Base-by-base conservation (phyloP, 2,329 filamentous ascomycete species). In the Lecanicillium sp. region DNA sequence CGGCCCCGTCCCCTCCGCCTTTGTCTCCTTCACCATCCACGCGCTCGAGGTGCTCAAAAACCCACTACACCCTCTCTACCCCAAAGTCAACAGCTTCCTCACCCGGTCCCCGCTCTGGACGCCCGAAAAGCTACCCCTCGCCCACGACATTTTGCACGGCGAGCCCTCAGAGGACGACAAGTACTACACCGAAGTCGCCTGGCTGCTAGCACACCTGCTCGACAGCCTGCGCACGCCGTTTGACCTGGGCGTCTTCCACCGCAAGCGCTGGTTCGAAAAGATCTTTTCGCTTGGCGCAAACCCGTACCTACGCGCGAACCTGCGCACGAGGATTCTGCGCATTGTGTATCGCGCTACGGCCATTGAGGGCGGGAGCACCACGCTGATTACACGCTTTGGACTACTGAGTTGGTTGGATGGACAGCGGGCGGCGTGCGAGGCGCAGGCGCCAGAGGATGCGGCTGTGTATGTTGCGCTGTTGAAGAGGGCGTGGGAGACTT, bases 31-130 rank as follows among this genome's bases (percentile, higher is more conserved):
- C 50, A 81, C 86, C 7, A 71, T 74, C 33, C 77, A 78, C 46
- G 78, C 80, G 2, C 68, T 94, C 7, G 64, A 73, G 2, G 77
- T 94, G 13, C 63, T 94, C 33, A 73, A 71, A 16, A 80, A 86
- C 44, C 90, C 90, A 1, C 70, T 87, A 13, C 86, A 94, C 54
- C 77, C 76, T 43, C 73, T 95, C 28, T 96, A 95, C 56, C 76
- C 79, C 42, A 95, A 95, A 56, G 66, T 92, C 60, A 95, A 94
- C 64, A 69, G 72, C 5, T 95, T 89, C 57, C 73, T 96, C 27
- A 85, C 85, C 16, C 79, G 79, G 37, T 75, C 79, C 0, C 89
- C 90, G 1, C 60, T 70, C 17, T 96, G 90, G 90, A 71, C 80
- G 11, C 54, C 80, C 14, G 76, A 85, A 43, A 80, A 78, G 53